Evolutionary conservation across 1,284 basidiomycete species (phyloP).

Genomic region (Taiwanofungus camphoratus): DNA sequence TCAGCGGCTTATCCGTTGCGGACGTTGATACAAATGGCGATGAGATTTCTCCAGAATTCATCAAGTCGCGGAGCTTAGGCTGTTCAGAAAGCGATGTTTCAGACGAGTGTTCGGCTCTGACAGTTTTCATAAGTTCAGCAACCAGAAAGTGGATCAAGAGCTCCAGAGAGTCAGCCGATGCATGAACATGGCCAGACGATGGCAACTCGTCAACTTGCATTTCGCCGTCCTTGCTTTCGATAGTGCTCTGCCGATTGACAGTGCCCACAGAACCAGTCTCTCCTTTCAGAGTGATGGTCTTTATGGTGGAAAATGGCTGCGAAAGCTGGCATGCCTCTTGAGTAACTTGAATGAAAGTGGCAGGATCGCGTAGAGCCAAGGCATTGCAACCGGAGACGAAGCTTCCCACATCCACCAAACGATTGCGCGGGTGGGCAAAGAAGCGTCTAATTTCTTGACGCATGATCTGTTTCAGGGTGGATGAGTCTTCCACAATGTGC

Average conservation of each 20-base stretch:
- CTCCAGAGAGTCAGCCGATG: conserved; percentile 50
- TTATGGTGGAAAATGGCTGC: conserved; percentile 54
- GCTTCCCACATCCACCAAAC: conserved; percentile 63
- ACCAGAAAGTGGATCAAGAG: conserved; percentile 69
- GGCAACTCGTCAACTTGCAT: conserved; percentile 67
- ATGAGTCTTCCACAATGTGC: conserved; percentile 81
- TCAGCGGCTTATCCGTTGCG: background rate
- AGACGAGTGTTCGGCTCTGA: conserved; percentile 34
- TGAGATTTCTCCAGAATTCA: background rate
- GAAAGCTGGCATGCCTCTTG: conserved; percentile 69
- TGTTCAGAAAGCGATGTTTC: conserved; percentile 4
- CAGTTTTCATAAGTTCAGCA: conserved; percentile 60
- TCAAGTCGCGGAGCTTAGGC: background rate
- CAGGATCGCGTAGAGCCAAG: conserved; percentile 80
- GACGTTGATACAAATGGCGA: conserved; percentile 2
- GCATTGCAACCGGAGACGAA: conserved; percentile 77
- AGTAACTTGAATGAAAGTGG: conserved; percentile 72
- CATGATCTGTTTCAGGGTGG: conserved; percentile 70
- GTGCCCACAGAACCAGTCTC: conserved; percentile 18
- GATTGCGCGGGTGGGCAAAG: conserved; percentile 66
- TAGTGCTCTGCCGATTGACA: conserved; percentile 18
- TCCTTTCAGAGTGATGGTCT: conserved; percentile 60
- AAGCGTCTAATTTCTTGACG: conserved; percentile 77
- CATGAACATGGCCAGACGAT: conserved; percentile 15
- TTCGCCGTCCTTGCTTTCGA: conserved; percentile 30